phyloP scores from a whole-genome alignment of 768 basidiomycete genomes.

The Tylopilus felleus region DNA sequence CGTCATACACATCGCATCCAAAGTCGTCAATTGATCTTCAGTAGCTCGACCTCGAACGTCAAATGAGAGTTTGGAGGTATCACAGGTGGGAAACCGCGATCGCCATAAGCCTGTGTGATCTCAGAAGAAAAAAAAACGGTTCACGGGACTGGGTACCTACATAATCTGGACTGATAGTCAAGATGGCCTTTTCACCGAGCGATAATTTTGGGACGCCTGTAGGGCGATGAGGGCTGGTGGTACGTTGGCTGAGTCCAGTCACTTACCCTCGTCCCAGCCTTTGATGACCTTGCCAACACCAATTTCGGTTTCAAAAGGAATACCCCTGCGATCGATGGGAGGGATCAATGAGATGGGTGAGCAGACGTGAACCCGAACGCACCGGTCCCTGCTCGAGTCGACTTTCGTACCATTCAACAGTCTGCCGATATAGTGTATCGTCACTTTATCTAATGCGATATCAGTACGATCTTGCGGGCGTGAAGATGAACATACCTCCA shows the following conservation, averaged over 20 bases:
- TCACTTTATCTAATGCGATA: constrained; percentile 54
- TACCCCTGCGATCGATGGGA: constrained; percentile 37
- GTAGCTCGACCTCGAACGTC: constrained; percentile 79
- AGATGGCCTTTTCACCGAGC: constrained; percentile 65
- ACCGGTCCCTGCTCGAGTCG: constrained; percentile 80
- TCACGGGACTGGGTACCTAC: constrained; percentile 42
- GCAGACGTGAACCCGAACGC: constrained; percentile 13
- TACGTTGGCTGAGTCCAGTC: neutral
- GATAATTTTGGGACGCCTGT: constrained; percentile 76
- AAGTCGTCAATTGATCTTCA: constrained; percentile 55
- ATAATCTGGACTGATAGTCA: constrained; percentile 72
- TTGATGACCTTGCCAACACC: constrained; percentile 82
- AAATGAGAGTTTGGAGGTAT: constrained; percentile 77
- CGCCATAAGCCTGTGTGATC: constrained; percentile 59
- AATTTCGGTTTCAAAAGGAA: constrained; percentile 66
- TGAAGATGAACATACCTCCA: constrained; percentile 53
- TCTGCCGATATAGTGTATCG: constrained; percentile 79
- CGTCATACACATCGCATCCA: constrained; percentile 20
- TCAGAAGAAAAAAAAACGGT: constrained; percentile 4
- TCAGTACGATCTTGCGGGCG: constrained; percentile 19
- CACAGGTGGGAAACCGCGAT: constrained; percentile 70
- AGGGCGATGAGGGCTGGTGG: neutral
- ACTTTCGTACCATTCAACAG: constrained; percentile 60
- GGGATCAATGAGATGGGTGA: constrained; percentile 1
- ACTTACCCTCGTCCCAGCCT: constrained; percentile 87